Percentiles rank a stretch among this genome's conserved stretches.
Conservation (phyloP, 2,329 filamentous ascomycete species). For the Sarocladium brachiariae region DNA sequence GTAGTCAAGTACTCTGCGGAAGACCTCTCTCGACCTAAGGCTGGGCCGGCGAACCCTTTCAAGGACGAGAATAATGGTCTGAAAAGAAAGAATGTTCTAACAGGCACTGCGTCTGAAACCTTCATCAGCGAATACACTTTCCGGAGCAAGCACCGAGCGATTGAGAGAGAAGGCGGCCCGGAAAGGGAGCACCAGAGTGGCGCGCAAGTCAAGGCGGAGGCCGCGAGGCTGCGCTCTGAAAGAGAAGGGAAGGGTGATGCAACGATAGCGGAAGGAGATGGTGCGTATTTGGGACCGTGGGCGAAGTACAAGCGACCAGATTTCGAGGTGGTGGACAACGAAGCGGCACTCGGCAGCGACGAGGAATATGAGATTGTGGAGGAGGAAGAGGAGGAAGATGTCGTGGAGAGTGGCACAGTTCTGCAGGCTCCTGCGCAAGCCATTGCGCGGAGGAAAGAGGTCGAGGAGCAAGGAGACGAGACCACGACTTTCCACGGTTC, state of each 20-base stretch:
- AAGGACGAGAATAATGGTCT: slow-evolving; percentile 46
- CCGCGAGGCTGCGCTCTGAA: slow-evolving; percentile 60
- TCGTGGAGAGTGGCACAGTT: slow-evolving; percentile 57
- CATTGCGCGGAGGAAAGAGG: slow-evolving; percentile 48
- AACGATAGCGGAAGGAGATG: slow-evolving; percentile 75
- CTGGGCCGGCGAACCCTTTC: slow-evolving; percentile 72
- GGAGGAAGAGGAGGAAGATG: slow-evolving; percentile 67
- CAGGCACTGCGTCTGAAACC: slow-evolving; percentile 81
- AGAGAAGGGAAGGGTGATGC: slow-evolving; percentile 82
- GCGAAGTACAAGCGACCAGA: slow-evolving; percentile 71
- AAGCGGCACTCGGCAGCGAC: slow-evolving; percentile 68
- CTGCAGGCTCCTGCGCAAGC: slow-evolving; percentile 49
- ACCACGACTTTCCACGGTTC: slow-evolving; percentile 82
- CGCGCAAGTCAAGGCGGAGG: slow-evolving; percentile 60
- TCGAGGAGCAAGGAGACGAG: slow-evolving; percentile 60
- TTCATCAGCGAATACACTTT: slow-evolving; percentile 89
- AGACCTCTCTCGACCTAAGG: slow-evolving; percentile 56
- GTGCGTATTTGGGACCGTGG: slow-evolving; percentile 92
- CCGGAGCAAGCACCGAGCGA: slow-evolving; percentile 75
- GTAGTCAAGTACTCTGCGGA: slow-evolving; percentile 64
- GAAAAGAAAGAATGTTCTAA: slow-evolving; percentile 77
- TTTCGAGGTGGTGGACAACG: slow-evolving; percentile 67
- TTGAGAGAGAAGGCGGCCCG: slow-evolving; percentile 59
- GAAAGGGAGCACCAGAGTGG: slow-evolving; percentile 49
- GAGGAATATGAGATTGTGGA: slow-evolving; percentile 74